Percentiles rank a stretch among this genome's conserved stretches.
These are phyloP conservation scores for Sungouiozyma intestinalis DNA, from an alignment of 805 yeast species.

Conservation along the genomic window DNA sequence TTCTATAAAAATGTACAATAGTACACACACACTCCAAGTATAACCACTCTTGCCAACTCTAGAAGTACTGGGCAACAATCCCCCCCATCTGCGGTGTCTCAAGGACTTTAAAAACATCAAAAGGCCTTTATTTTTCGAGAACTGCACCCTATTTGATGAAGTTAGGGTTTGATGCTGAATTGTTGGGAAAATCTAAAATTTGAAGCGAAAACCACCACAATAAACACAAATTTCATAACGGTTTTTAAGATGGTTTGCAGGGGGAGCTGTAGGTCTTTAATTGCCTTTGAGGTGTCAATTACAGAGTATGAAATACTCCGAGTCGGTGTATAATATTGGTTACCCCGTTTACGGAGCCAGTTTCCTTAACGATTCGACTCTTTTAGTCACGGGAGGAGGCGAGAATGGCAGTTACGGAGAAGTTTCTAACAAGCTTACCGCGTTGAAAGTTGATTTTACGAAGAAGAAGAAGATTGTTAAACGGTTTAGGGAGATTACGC, in stretches of 20 bases:
- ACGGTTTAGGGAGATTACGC: constrained; percentile 50
- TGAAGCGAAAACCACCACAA: neutral
- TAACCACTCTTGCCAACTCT: too few relatives aligned
- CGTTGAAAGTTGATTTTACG: constrained; percentile 46
- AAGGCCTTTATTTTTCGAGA: neutral
- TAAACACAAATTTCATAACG: neutral
- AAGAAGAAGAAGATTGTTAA: constrained; percentile 36
- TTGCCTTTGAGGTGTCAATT: neutral
- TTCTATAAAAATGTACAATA: too few relatives aligned
- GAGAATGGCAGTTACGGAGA: constrained; percentile 83
- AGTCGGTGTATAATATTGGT: constrained; percentile 33
- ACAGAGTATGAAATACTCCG: constrained; percentile 16
- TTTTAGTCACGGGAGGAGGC: constrained; percentile 86
- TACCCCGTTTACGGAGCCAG: constrained; percentile 77
- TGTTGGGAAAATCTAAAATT: too few relatives aligned
- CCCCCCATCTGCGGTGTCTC: too few relatives aligned
- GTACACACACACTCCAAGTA: too few relatives aligned
- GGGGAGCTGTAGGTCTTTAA: too few relatives aligned
- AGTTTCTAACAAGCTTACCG: constrained; percentile 72
- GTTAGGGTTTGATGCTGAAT: neutral
- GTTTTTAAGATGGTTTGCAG: too few relatives aligned
- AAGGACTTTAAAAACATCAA: neutral
- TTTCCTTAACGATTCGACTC: constrained; percentile 48
- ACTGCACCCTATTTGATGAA: neutral
- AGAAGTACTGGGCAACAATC: too few relatives aligned